phyloP scores from a whole-genome alignment of 2,329 filamentous ascomycete species.

The Sclerotinia sclerotiorum region DNA sequence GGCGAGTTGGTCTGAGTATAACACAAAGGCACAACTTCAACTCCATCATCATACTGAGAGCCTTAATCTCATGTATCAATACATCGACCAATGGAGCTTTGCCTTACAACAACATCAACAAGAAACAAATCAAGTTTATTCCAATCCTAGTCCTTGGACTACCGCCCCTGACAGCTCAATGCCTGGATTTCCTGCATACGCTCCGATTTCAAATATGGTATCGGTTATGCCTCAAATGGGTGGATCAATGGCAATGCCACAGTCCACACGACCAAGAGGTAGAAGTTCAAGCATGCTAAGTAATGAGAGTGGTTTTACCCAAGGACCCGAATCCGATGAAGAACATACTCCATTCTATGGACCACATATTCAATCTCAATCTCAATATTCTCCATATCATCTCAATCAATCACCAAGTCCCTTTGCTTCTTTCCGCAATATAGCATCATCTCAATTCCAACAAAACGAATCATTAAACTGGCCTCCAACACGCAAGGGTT shows the following conservation, averaged over 20 bases:
- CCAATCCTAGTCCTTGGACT: conserved; percentile 6
- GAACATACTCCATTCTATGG: conserved; percentile 5
- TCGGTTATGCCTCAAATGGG: neutral
- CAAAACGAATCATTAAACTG: conserved; percentile 1
- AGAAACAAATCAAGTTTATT: conserved; percentile 6
- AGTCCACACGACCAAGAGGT: conserved; percentile 15
- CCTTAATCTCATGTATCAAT: neutral
- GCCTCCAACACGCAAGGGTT: conserved; percentile 13
- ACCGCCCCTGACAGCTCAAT: conserved; percentile 12
- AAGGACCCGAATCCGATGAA: conserved; percentile 51
- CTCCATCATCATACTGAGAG: conserved; percentile 12
- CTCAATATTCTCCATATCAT: conserved; percentile 9
- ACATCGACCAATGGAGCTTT: conserved; percentile 3
- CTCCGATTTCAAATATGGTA: conserved; percentile 11
- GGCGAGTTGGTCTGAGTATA: conserved; percentile 30
- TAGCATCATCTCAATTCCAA: neutral
- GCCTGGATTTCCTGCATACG: conserved; percentile 18
- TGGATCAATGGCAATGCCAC: conserved; percentile 12
- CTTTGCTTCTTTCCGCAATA: conserved; percentile 10
- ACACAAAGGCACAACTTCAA: conserved; percentile 24
- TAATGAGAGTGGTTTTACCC: conserved; percentile 65
- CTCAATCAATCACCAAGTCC: conserved; percentile 19
- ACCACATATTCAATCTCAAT: conserved; percentile 14
- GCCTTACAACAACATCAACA: conserved; percentile 9
- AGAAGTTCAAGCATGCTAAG: conserved; percentile 67